phyloP scores from a whole-genome alignment of 169 alveolate species.

The Plasmodium gonderi region DNA sequence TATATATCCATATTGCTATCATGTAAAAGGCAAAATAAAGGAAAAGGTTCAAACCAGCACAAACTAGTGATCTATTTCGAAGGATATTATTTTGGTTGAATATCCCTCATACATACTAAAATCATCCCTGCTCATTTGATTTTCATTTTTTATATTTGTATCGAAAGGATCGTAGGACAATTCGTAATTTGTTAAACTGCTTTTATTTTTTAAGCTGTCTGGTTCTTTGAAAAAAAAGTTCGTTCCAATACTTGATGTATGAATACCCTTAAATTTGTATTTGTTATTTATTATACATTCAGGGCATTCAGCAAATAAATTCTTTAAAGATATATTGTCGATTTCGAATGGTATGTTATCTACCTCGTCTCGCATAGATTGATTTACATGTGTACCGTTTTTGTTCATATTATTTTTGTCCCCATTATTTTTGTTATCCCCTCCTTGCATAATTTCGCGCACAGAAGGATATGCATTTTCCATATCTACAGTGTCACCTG shows the following conservation, averaged over 20 bases:
- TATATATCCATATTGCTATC: too few species aligned
- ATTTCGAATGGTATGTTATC: slow-evolving; percentile 65
- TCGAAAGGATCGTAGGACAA: neutral
- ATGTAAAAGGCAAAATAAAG: neutral
- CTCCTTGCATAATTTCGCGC: neutral
- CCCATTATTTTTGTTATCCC: neutral
- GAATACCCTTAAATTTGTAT: slow-evolving; percentile 71
- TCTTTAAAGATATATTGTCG: slow-evolving; percentile 47
- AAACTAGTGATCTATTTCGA: slow-evolving; percentile 57
- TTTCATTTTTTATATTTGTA: slow-evolving; percentile 23
- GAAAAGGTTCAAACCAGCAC: too few species aligned
- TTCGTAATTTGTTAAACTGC: neutral
- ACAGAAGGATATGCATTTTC: neutral
- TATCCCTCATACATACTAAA: slow-evolving; percentile 38
- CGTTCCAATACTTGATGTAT: slow-evolving; percentile 65
- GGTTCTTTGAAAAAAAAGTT: slow-evolving; percentile 70
- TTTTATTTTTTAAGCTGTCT: slow-evolving; percentile 35
- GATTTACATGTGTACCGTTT: neutral
- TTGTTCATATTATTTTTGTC: neutral
- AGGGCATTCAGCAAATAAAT: slow-evolving; percentile 44
- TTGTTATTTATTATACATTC: slow-evolving; percentile 56
- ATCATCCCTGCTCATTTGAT: slow-evolving; percentile 55
- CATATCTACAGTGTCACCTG: neutral
- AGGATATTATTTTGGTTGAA: slow-evolving; percentile 63
- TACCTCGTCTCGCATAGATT: neutral